Evolutionary conservation across 2,329 filamentous ascomycete species (phyloP).

Genomic region (Trichoderma lentiforme): DNA sequence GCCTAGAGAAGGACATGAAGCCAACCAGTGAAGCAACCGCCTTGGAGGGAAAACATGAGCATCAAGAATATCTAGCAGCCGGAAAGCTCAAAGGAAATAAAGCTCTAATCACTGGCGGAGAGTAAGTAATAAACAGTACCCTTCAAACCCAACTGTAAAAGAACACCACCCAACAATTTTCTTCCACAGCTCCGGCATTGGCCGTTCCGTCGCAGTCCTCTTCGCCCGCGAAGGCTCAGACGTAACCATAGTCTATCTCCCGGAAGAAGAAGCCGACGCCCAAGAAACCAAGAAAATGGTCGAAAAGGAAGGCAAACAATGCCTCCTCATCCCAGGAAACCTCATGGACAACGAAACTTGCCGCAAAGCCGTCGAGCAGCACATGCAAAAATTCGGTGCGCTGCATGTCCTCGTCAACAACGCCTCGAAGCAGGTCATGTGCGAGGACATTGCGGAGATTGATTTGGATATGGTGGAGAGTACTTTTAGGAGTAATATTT

Average conservation of each 20-base stretch:
- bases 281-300: slow-evolving; percentile 69
- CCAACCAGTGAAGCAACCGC: slow-evolving; percentile 40
- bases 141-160: too few relatives aligned
- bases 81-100: slow-evolving; percentile 73
- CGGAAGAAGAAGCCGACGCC: slow-evolving; percentile 73
- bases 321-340: slow-evolving; percentile 62
- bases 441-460: slow-evolving; percentile 25
- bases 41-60: slow-evolving; percentile 37
- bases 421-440: slow-evolving; percentile 43
- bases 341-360: slow-evolving; percentile 65
- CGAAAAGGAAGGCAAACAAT: slow-evolving; percentile 63
- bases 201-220: slow-evolving; percentile 69
- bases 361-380: slow-evolving; percentile 64
- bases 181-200: slow-evolving; percentile 56
- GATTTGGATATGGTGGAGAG: slow-evolving; percentile 59
- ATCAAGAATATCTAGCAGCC: slow-evolving; percentile 63
- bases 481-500: slow-evolving; percentile 81
- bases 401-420: slow-evolving; percentile 77
- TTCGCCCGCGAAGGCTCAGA: slow-evolving; percentile 80
- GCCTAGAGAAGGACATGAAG: slow-evolving; percentile 37
- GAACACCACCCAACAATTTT: too few relatives aligned
- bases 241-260: slow-evolving; percentile 68
- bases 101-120: slow-evolving; percentile 77
- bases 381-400: slow-evolving; percentile 60
- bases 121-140: slow-evolving; percentile 39